Evolutionary conservation across 2,329 filamentous ascomycete species (phyloP).

Genomic region (Trichoderma gracile): DNA sequence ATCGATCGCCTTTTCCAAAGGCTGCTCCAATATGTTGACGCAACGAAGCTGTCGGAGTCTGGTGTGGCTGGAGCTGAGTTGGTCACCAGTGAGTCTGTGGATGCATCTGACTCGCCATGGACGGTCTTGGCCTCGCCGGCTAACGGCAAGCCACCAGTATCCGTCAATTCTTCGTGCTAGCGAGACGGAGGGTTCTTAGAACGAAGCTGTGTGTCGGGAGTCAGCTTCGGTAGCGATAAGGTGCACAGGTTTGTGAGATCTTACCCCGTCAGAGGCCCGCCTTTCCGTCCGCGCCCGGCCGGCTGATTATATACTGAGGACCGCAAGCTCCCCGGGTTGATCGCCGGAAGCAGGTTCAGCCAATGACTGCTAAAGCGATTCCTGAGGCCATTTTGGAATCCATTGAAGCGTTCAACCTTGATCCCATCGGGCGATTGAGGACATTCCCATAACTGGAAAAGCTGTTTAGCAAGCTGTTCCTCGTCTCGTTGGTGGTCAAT

Average conservation of each 20-base stretch:
- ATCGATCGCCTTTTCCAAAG: neutral
- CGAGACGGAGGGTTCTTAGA: neutral
- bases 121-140: neutral
- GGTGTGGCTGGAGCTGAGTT: constrained; percentile 11
- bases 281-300: neutral
- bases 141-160: neutral
- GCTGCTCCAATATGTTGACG: neutral
- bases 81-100: neutral
- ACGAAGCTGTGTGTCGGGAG: too few relatives aligned
- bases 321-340: neutral
- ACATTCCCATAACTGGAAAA: neutral
- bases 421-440: neutral
- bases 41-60: neutral
- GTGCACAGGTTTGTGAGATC: neutral
- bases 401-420: neutral
- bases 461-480: too few relatives aligned
- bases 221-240: neutral
- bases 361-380: neutral
- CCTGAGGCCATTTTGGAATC: neutral
- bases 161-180: neutral
- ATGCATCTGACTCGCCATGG: neutral
- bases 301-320: neutral
- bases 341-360: neutral
- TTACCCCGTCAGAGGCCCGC: neutral
- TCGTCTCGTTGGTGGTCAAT: too few relatives aligned